A percentile compares a stretch with the other conserved stretches of the same genome.
Evolutionary conservation across 306 rosid genomes (phyloP).

Genomic region (Fagus crenata): DNA sequence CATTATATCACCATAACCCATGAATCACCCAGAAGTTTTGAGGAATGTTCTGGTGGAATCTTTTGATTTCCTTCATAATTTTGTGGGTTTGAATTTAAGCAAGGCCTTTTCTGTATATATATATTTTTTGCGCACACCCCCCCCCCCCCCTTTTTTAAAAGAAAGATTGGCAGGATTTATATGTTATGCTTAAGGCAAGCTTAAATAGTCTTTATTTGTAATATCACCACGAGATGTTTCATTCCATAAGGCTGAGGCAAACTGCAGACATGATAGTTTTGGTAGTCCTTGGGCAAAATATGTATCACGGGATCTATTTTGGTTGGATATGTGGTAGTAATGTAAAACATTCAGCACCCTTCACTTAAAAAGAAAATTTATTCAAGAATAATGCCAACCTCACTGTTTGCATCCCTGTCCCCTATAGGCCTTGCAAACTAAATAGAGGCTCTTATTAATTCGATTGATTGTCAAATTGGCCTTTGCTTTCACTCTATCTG

Average conservation of each 20-base stretch:
- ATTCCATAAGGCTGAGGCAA: too few relatives aligned
- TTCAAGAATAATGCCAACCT: not conserved
- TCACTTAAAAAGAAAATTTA: not conserved
- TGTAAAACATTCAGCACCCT: not conserved
- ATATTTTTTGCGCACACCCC: too few relatives aligned
- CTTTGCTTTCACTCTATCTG: not conserved
- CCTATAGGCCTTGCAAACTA: not conserved
- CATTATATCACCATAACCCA: not conserved
- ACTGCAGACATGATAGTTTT: not conserved
- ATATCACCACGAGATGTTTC: too few relatives aligned
- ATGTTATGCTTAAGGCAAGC: not conserved
- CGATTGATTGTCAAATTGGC: not conserved
- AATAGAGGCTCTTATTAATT: constrained; percentile 4
- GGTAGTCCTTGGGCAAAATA: not conserved
- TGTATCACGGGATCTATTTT: not conserved
- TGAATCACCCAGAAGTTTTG: not conserved
- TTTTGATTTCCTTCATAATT: not conserved
- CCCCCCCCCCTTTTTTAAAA: not conserved
- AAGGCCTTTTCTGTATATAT: not conserved
- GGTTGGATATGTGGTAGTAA: not conserved
- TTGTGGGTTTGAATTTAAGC: not conserved
- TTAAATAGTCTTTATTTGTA: not conserved
- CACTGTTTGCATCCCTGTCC: not conserved
- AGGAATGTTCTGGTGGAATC: not conserved
- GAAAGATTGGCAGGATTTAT: not conserved